Percentiles rank a stretch among this genome's conserved stretches.
Conservation (phyloP, 345 rosid genomes). For the Ricinus communis region DNA sequence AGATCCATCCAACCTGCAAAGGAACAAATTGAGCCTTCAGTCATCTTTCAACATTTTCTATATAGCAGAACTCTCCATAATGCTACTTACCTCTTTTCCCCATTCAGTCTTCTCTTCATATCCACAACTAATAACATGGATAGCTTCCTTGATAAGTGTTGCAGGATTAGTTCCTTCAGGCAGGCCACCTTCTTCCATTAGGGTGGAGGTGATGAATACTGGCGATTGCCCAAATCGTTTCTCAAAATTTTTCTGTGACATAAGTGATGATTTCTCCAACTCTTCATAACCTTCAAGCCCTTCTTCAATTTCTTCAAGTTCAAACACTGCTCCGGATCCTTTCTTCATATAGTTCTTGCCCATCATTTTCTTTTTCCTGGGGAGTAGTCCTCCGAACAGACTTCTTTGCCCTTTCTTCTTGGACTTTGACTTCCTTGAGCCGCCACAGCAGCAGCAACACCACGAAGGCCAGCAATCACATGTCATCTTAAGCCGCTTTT, state of each 20-base stretch:
- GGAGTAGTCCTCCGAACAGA: conserved; percentile 52
- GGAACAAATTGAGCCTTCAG: neutral
- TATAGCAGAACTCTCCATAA: neutral
- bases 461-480: conserved; percentile 98
- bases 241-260: conserved; percentile 95
- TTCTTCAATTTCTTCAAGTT: conserved; percentile 96
- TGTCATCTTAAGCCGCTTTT: conserved; percentile 92
- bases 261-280: conserved; percentile 83
- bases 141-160: conserved; percentile 84
- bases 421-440: conserved; percentile 72
- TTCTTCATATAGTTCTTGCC: conserved; percentile 67
- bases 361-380: conserved; percentile 68
- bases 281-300: conserved; percentile 96
- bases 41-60: neutral
- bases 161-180: conserved; percentile 83
- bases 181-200: conserved; percentile 92
- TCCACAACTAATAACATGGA: conserved; percentile 91
- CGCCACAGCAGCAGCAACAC: conserved; percentile 89
- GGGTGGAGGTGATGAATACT: conserved; percentile 81
- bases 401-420: conserved; percentile 68
- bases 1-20: conserved; percentile 92
- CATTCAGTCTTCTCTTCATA: conserved; percentile 97
- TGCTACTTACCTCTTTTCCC: conserved; percentile 84
- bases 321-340: conserved; percentile 53
- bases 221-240: conserved; percentile 95